Base-by-base conservation (phyloP, 2,329 filamentous ascomycete genomes). In the Periconia sp. region DNA sequence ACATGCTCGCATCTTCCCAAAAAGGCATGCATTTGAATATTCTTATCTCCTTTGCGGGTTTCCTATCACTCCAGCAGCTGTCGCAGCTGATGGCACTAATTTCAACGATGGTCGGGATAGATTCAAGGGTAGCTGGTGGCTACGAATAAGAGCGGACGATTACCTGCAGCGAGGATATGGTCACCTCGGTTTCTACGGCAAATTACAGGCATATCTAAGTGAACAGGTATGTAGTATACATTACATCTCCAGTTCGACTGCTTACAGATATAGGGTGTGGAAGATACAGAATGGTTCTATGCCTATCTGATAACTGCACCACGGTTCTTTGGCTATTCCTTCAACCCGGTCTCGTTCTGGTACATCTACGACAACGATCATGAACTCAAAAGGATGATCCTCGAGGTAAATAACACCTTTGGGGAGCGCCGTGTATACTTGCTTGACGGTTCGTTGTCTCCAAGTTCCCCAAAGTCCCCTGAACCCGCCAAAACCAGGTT, bases 271-370 rank as follows among this genome's bases (percentile, higher is more conserved):
- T 50, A 90, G 80, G 75, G 76, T 10, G 72, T 83, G n/a, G 73
- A 84, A 44, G 79, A 81, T 36, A 61, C 74, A 2, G 71, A 76
- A 32, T 91, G 87, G 69, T 81, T 84, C 9, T 76, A 84, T 56
- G 86, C 83, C 0, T 90, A 89, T 55, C 73, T 92, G 4, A 75
- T 89, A 16, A 91, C 88, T 2, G 85, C 86, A 3, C 81, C 87
- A 4, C 78, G 78, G 21, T 86, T 89, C 48, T 64, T 88, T 5
- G 84, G 85, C 3, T 88, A 87, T 59, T 80, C 82, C 16, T 89
- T 88, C 69, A 91, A 89, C 55, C 86, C 86, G 0, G 84, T 87
- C 3, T 90, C 86, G 0, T 88, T 91, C 57, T 92, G 87, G 86
- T 89, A 90, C 53, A 77, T 92, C 2, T 91, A 92, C 62, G 79